Evolutionary conservation across 2,329 filamentous ascomycete genomes (phyloP), one percentile per base, ranked within the genome.

Genomic region (Alternaria novae-zelandiae): DNA sequence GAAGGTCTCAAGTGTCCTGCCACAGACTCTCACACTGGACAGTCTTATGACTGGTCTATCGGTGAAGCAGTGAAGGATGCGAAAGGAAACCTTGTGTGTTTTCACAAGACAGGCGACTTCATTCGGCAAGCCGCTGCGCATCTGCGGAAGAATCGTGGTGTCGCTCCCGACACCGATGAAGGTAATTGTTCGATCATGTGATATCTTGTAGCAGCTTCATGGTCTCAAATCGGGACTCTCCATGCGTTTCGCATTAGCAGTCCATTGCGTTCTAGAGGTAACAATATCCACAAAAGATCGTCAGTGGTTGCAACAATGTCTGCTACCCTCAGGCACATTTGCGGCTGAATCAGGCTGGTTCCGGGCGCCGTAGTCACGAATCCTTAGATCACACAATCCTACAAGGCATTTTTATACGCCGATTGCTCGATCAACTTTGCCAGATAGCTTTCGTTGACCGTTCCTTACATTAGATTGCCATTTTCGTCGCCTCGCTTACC

Each of bases 41-140:
- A 77, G 51, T 43, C 72, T 2, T 78, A 77, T 46, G 76, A 78
- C 51, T 74, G 70, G 32, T 68, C 71, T 12, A 78, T 78, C 30
- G 74, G 75, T 2, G 73, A 78, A 62, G 68, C 74, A 36, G 74
- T 77, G 21, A 70, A 69, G 11, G 74, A 78, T 57, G 77, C 74
- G 1, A 78, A 78, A 58, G 75, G 74, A 3, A 79, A 78, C 49
- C 64, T 68, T 21, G 74, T 79, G 2, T 79, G 75, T 57, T 79
- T 78, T 47, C 77, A 78, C 54, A 78, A 77, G 30, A 74, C 73
- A 4, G 76, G 77, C 10, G 76, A 79, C 51, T 79, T 78, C 49
- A 74, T 79, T 26, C 65, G 70, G 45, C 78, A 79, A 67, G 77
- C 77, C 17, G 75, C 77, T 21, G 59, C 58, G 32, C 58, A 78